Conservation (phyloP, 2,329 filamentous ascomycete species). For the Hymenoscyphus linearis region DNA sequence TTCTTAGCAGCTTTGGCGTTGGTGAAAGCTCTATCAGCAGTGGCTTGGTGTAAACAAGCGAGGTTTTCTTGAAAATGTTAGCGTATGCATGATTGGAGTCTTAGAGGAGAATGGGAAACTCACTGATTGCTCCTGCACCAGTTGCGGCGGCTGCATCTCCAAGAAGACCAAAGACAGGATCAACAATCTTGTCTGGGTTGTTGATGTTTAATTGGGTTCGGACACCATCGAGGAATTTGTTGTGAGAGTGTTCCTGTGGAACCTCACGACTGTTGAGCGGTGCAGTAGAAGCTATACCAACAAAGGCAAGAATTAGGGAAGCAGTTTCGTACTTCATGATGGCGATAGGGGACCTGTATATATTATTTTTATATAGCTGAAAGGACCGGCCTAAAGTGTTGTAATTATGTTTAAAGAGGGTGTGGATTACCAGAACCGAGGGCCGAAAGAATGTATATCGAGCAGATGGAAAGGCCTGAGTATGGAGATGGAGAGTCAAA, state of each 20-base stretch:
- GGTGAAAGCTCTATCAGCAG: conserved; percentile 56
- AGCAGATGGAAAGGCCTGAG: conserved; percentile 26
- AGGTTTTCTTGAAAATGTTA: conserved; percentile 34
- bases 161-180: conserved; percentile 47
- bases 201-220: conserved; percentile 41
- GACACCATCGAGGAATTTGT: conserved; percentile 42
- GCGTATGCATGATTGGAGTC: background rate
- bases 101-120: background rate
- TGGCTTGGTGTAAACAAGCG: conserved; percentile 54
- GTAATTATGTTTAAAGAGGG: conserved; percentile 27
- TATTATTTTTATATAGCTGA: conserved; percentile 12
- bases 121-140: conserved; percentile 41
- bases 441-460: conserved; percentile 29
- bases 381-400: conserved; percentile 28
- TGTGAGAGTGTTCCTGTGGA: conserved; percentile 53
- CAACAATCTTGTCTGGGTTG: conserved; percentile 44
- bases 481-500: conserved; percentile 26
- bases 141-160: conserved; percentile 45
- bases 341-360: conserved; percentile 15
- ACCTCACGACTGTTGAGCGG: conserved; percentile 41
- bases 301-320: conserved; percentile 27
- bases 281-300: conserved; percentile 28
- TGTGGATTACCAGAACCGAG: conserved; percentile 31
- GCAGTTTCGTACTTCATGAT: conserved; percentile 33
- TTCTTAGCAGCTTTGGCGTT: conserved; percentile 52